Evolutionary conservation across 2,329 filamentous ascomycete genomes (phyloP).

Genomic region (Pseudogymnoascus sp.): DNA sequence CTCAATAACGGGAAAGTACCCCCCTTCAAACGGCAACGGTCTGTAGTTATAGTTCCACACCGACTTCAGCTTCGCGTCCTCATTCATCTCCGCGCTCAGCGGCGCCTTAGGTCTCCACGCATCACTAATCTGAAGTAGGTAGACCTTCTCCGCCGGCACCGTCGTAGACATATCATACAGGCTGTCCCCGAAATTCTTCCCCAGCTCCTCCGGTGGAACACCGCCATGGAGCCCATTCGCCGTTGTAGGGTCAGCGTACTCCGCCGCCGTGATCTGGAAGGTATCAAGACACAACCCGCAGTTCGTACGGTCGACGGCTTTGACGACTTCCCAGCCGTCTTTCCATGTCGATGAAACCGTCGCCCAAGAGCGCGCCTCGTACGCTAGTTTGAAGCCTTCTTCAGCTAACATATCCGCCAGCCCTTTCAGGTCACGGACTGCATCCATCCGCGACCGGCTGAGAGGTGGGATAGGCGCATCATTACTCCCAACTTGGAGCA

Average conservation of each 20-base stretch:
- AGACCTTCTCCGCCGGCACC: constrained; percentile 64
- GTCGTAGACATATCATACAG: constrained; percentile 48
- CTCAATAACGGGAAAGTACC: constrained; percentile 61
- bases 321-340: constrained; percentile 61
- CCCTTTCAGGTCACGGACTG: constrained; percentile 39
- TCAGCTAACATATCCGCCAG: constrained; percentile 55
- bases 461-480: not conserved
- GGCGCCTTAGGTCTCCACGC: constrained; percentile 58
- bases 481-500: constrained; percentile 52
- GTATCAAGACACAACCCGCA: constrained; percentile 71
- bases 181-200: constrained; percentile 44
- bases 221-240: constrained; percentile 44
- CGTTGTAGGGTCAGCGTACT: constrained; percentile 67
- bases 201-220: constrained; percentile 35
- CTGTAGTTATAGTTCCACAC: constrained; percentile 67
- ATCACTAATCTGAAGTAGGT: constrained; percentile 66
- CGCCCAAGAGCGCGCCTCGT: constrained; percentile 80
- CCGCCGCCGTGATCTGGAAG: constrained; percentile 65
- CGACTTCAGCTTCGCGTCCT: constrained; percentile 52
- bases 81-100: constrained; percentile 41
- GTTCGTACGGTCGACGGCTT: constrained; percentile 55
- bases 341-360: constrained; percentile 63
- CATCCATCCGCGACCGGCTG: not conserved
- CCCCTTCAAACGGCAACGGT: constrained; percentile 62
- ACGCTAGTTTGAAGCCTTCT: constrained; percentile 56